These are phyloP conservation scores for Aspergillus sp. DNA, from an alignment of 2,329 filamentous ascomycete genomes.

Conservation along the genomic window DNA sequence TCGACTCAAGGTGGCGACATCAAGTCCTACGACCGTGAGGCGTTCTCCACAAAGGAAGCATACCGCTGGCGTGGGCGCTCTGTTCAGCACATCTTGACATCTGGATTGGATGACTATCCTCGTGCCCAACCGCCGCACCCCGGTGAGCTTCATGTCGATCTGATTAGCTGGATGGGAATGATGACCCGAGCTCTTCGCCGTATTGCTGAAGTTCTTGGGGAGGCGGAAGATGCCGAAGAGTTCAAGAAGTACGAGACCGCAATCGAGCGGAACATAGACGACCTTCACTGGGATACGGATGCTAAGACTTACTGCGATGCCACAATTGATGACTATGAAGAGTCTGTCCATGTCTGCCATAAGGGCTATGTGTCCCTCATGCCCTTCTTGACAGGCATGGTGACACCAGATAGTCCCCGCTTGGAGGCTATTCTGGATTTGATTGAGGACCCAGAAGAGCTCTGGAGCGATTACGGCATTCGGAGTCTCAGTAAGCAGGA, in stretches of 20 bases:
- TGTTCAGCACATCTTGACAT: slow-evolving; percentile 84
- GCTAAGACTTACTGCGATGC: slow-evolving; percentile 89
- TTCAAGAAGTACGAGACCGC: slow-evolving; percentile 74
- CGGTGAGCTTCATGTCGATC: slow-evolving; percentile 91
- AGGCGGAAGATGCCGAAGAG: slow-evolving; percentile 74
- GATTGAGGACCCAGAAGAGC: slow-evolving; percentile 76
- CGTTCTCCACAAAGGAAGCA: slow-evolving; percentile 85
- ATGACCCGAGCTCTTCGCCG: slow-evolving; percentile 86
- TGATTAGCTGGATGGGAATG: slow-evolving; percentile 97
- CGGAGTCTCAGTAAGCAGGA: slow-evolving; percentile 85
- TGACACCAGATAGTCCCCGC: slow-evolving; percentile 73
- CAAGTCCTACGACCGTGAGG: slow-evolving; percentile 86
- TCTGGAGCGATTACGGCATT: slow-evolving; percentile 91
- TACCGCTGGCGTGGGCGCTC: slow-evolving; percentile 96
- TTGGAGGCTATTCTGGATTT: slow-evolving; percentile 77
- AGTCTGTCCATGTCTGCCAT: slow-evolving; percentile 87
- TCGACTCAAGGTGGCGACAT: slow-evolving; percentile 89
- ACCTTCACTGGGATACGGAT: slow-evolving; percentile 87
- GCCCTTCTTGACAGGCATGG: slow-evolving; percentile 83
- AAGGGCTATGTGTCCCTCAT: slow-evolving; percentile 95
- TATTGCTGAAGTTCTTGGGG: slow-evolving; percentile 75
- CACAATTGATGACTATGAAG: slow-evolving; percentile 93
- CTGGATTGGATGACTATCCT: slow-evolving; percentile 94
- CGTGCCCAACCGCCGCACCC: slow-evolving; percentile 92
- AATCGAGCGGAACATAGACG: slow-evolving; percentile 83